Evolutionary conservation across 2,329 filamentous ascomycete species (phyloP).

Genomic region (Mycogone perniciosa): DNA sequence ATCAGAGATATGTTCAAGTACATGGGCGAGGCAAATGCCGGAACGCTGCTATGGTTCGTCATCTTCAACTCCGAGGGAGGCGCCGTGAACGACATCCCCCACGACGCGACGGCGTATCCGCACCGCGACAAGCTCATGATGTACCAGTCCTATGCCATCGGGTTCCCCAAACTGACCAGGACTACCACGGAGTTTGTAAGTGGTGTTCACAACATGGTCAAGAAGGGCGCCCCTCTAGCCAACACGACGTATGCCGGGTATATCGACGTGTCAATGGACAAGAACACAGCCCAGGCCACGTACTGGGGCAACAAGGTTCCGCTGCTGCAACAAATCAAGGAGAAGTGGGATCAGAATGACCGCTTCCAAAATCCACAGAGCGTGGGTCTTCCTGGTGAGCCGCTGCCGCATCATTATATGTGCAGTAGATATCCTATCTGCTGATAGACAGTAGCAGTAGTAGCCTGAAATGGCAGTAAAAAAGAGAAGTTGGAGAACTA

Average conservation of each 20-base stretch:
- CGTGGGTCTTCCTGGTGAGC: constrained; percentile 27
- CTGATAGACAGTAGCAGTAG: too few relatives aligned
- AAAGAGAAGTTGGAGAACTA: too few relatives aligned
- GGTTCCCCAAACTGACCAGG: constrained; percentile 38
- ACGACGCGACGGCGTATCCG: constrained; percentile 53
- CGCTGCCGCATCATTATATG: too few relatives aligned
- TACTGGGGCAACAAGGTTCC: constrained; percentile 52
- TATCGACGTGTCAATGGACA: constrained; percentile 46
- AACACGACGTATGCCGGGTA: constrained; percentile 57
- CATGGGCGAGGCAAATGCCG: constrained; percentile 42
- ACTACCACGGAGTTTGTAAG: constrained; percentile 45
- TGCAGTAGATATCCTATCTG: too few relatives aligned
- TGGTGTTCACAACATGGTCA: constrained; percentile 42
- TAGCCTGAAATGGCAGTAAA: too few relatives aligned
- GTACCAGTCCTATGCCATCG: constrained; percentile 55
- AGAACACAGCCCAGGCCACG: constrained; percentile 36
- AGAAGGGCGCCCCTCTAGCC: constrained; percentile 29
- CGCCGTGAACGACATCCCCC: constrained; percentile 49
- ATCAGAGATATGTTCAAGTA: constrained; percentile 48
- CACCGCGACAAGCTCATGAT: constrained; percentile 60
- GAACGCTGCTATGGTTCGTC: constrained; percentile 52
- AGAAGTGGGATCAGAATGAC: constrained; percentile 44
- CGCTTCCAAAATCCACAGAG: constrained; percentile 56
- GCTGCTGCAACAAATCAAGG: constrained; percentile 43
- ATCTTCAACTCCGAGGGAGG: constrained; percentile 59